phyloP scores from a whole-genome alignment of 306 rosid species.

The Trichosanthes cucumerina region DNA sequence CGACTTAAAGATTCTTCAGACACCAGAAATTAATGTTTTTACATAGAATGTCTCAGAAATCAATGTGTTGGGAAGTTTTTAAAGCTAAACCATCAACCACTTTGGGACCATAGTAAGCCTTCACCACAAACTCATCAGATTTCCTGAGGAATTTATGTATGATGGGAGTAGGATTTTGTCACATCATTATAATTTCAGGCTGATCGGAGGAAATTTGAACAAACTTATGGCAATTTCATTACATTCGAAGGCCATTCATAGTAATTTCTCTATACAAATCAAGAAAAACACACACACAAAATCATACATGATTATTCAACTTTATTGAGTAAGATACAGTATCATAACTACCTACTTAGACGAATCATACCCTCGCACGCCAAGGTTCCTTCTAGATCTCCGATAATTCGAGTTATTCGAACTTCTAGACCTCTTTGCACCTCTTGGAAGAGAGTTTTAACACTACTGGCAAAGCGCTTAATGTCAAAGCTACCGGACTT shows the following conservation, averaged over 20 bases:
- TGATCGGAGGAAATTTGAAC: not conserved
- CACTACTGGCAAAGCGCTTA: constrained; percentile 56
- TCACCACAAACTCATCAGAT: not conserved
- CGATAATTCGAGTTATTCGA: constrained; percentile 69
- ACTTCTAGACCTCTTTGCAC: constrained; percentile 92
- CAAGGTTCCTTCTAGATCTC: constrained; percentile 86
- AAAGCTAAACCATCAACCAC: not conserved
- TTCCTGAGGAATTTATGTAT: not conserved
- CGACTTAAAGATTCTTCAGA: not conserved
- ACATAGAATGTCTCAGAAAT: not conserved
- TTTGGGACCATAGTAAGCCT: not conserved
- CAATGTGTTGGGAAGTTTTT: not conserved
- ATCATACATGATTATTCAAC: not conserved
- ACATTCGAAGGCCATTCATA: not conserved
- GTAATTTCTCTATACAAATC: not conserved
- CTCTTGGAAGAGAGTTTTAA: constrained; percentile 60
- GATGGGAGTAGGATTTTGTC: not conserved
- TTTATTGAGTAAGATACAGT: not conserved
- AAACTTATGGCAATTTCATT: not conserved
- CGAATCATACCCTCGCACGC: constrained; percentile 86
- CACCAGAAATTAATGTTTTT: not conserved
- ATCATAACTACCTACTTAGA: constrained; percentile 37
- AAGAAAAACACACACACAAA: not conserved
- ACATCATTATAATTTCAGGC: not conserved
- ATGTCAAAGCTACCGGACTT: constrained; percentile 61